Evolutionary conservation across 768 basidiomycete genomes (phyloP), one percentile per base, ranked within the genome.

Genomic region (Kwoniella dejecticola): DNA sequence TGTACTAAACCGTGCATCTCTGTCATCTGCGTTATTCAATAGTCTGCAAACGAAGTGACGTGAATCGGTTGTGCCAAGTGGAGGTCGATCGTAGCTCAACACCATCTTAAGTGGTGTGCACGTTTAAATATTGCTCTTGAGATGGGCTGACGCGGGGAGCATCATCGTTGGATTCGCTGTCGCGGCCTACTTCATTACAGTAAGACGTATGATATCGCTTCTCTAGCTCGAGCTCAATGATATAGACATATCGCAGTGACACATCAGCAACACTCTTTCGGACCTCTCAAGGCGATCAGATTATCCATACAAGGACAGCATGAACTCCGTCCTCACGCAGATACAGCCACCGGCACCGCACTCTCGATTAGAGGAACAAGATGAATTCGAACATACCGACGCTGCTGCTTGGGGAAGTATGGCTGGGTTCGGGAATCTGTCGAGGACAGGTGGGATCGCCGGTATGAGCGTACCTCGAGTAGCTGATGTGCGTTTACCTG

Each of bases 401-500:
- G 11, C 58, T 29, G 63, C 72, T 30, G 50, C 46, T 0, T 76
- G 72, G 72, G 71, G 74, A 3, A 66, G 62, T 45, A 57, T 63
- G 48, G 70, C 41, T 17, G 70, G 69, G 11, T 74, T 68, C 45
- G 77, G 77, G 6, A 78, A 76, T 46, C 47, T 78, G 50, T 59
- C 59, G 27, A 53, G 60, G 26, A 57, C 49, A 19, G 77, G 77
- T 44, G 65, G 62, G 15, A 67, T 78, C 1, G 57, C 58, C n/a
- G 75, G 74, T 1, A 78, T 78, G 77, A 58, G 58, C 24, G 53
- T 78, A 0, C 77, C 77, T 15, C 36, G 75, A 45, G 75, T 77
- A 23, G 47, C 67, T 24, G 72, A 78, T 63, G 77, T 78, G 54
- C 65, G 77, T 73, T 41, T 21, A 12, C 27, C 4, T n/a, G 23